Base-by-base conservation (phyloP, 345 rosid species). In the Linum usitatissimum region DNA sequence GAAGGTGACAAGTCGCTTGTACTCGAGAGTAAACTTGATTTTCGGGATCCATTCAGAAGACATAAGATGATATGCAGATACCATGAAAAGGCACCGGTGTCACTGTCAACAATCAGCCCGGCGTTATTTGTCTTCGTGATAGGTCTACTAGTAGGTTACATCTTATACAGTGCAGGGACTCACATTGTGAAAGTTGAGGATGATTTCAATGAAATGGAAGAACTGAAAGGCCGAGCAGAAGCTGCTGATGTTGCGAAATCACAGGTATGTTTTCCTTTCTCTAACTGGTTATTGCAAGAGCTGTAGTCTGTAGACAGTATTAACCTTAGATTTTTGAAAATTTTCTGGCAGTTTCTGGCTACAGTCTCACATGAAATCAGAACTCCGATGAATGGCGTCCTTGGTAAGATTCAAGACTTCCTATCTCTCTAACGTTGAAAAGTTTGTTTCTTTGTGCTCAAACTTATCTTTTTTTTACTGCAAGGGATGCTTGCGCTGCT, bases 171-270 rank as follows among this genome's bases (percentile, higher is more conserved):
- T 61, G 97, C 99, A 8, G 90, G 79, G 7, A 76, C 68, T 61
- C 99, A 84, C 77, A 93, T 90, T 68, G 96, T 93, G 30, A 86
- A 90, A 74, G 97, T 93, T 1, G 97, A 93, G 76, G 97, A 87
- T 66, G 96, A 83, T 76, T 93, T 81, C 73, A 86, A 82, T 40
- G 78, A 86, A 73, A 93, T 90, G 97, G 76, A 93, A 74, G 90
- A 78, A 63, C 76, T 93, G 12, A 93, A 86, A 77, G 90, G 67
- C 30, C 83, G 77, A 75, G 99, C 99, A 57, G 99, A 93, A 78
- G 97, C 96, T 71, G 99, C 99, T 57, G 99, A 93, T 78, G 83
- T 90, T 40, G 97, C 99, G 40, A 93, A 93, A 78, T 93, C 99
- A 2, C 97, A 87, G 91, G 94, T 84, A 67, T 12, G 17, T 17